Conservation (phyloP, 108 stramenopile species). For the Skeletonema marinoi region DNA sequence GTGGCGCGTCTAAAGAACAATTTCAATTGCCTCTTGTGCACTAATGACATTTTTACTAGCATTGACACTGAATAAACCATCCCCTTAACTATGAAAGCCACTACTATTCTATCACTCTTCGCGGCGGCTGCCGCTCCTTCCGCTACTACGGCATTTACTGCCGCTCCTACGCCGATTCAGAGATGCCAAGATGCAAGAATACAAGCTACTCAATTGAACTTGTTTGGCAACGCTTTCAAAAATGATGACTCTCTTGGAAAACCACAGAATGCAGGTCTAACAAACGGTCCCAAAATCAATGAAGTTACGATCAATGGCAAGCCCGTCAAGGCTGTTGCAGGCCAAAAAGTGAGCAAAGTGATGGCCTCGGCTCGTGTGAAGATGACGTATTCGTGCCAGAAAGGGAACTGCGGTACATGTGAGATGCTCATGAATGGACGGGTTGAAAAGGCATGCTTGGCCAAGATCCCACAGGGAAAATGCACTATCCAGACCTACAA, state of each 20-base stretch:
- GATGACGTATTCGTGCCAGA: conserved; percentile 50
- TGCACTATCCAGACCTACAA: conserved; percentile 47
- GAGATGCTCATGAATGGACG: conserved; percentile 56
- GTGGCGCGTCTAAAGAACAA: too few species aligned
- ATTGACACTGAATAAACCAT: neutral
- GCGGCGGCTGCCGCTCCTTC: neutral
- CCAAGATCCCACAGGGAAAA: conserved; percentile 51
- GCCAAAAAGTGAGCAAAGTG: conserved; percentile 55
- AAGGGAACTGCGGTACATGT: conserved; percentile 62
- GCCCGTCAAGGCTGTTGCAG: conserved; percentile 55
- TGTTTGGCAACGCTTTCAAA: conserved; percentile 46
- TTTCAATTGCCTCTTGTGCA: too few species aligned
- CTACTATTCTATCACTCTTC: neutral
- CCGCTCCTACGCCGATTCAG: neutral
- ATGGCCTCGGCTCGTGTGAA: conserved; percentile 48
- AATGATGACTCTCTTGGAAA: conserved; percentile 62
- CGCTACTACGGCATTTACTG: neutral
- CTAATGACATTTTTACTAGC: too few species aligned
- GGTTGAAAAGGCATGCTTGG: conserved; percentile 54
- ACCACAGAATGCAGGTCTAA: conserved; percentile 36
- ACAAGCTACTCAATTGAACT: conserved; percentile 20
- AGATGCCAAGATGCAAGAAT: neutral
- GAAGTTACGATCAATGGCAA: conserved; percentile 62
- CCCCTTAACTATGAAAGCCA: neutral
- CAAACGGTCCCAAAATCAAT: conserved; percentile 34